phyloP scores from a whole-genome alignment of 257 asterid species.

The Marsdenia floribunda region DNA sequence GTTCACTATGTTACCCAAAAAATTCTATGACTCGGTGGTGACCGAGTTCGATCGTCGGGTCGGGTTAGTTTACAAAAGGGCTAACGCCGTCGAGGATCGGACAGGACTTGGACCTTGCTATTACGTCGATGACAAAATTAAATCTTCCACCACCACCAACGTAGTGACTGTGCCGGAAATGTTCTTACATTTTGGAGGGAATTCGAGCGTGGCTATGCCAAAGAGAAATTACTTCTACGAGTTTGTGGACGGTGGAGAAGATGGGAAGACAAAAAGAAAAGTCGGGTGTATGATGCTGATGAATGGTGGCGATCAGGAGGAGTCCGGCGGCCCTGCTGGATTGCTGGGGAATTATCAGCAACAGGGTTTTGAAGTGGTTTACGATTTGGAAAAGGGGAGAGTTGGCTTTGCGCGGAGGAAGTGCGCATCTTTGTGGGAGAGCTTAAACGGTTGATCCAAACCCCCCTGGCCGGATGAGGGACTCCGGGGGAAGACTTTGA shows the following conservation, averaged over 20 bases:
- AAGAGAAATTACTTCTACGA: constrained; percentile 69
- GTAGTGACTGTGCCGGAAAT: constrained; percentile 38
- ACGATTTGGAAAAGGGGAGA: constrained; percentile 66
- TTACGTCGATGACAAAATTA: constrained; percentile 21
- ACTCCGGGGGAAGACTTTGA: background rate
- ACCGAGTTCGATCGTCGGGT: constrained; percentile 40
- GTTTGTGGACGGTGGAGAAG: constrained; percentile 43
- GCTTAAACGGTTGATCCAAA: constrained; percentile 41
- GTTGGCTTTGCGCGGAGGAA: constrained; percentile 81
- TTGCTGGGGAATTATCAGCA: constrained; percentile 89
- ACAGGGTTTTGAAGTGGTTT: constrained; percentile 96
- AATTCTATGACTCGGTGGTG: constrained; percentile 45
- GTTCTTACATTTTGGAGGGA: constrained; percentile 63
- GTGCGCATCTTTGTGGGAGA: constrained; percentile 84
- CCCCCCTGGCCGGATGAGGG: background rate
- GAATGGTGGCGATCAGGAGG: constrained; percentile 80
- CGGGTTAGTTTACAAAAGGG: constrained; percentile 39
- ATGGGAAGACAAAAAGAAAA: constrained; percentile 30
- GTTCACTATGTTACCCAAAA: constrained; percentile 69
- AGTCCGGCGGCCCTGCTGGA: constrained; percentile 84
- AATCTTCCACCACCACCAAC: background rate
- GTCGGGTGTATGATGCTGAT: constrained; percentile 85
- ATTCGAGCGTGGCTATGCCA: constrained; percentile 82
- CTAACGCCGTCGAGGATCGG: constrained; percentile 49
- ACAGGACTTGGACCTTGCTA: constrained; percentile 86